Percentiles rank a stretch among this genome's conserved stretches.
Conservation (phyloP, 805 yeast genomes). For the Sungouiella blattae region DNA sequence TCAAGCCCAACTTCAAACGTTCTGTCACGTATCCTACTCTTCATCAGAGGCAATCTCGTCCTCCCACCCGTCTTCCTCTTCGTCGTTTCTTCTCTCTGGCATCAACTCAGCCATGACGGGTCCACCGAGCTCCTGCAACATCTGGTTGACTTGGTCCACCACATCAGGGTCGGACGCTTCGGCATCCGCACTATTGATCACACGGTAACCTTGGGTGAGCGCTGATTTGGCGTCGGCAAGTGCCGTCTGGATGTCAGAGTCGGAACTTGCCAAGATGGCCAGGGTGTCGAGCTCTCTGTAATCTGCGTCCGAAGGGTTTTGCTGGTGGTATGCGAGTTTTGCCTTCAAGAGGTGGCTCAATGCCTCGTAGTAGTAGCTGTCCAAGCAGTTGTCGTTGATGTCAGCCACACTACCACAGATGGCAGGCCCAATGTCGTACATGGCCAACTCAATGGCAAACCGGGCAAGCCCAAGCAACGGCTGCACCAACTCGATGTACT, state of each 20-base stretch:
- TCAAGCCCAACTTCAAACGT: too few relatives aligned
- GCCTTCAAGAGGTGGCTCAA: slow-evolving; percentile 57
- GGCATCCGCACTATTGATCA: slow-evolving; percentile 32
- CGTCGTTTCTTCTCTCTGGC: slow-evolving; percentile 31
- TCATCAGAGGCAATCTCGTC: slow-evolving; percentile 44
- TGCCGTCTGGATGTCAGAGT: slow-evolving; percentile 25
- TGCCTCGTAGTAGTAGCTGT: slow-evolving; percentile 79
- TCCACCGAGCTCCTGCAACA: slow-evolving; percentile 61
- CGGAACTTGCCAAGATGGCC: slow-evolving; percentile 15
- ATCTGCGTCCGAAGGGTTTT: slow-evolving; percentile 35
- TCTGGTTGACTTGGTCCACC: slow-evolving; percentile 45
- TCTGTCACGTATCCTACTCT: too few relatives aligned
- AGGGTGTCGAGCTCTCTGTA: slow-evolving; percentile 37
- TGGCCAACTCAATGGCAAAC: slow-evolving; percentile 72
- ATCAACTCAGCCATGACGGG: slow-evolving; percentile 42
- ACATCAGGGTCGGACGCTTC: slow-evolving; percentile 59
- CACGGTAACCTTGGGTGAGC: slow-evolving; percentile 44
- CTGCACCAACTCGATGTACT: slow-evolving; percentile 64
- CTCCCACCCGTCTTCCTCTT: slow-evolving; percentile 47
- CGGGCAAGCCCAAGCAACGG: slow-evolving; percentile 71
- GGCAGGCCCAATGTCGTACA: slow-evolving; percentile 62
- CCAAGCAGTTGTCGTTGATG: slow-evolving; percentile 81
- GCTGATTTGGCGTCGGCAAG: slow-evolving; percentile 41
- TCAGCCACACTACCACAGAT: slow-evolving; percentile 67
- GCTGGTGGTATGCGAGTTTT: slow-evolving; percentile 19